Evolutionary conservation across 1,284 basidiomycete genomes (phyloP).

Genomic region (Fomitopsis pinicola): DNA sequence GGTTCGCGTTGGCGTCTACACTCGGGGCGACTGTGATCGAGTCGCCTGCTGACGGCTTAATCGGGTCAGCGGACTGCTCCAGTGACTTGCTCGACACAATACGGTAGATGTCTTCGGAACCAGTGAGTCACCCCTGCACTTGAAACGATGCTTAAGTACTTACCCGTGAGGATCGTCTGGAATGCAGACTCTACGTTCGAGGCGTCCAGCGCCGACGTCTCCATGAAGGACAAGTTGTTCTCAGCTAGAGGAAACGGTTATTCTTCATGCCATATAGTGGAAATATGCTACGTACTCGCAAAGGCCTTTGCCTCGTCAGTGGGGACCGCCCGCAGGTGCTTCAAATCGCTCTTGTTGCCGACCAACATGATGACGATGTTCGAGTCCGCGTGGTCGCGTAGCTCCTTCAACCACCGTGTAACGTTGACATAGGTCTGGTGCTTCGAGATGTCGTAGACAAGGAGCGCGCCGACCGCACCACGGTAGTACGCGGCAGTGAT

Average conservation of each 20-base stretch:
- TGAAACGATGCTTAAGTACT: slow-evolving; percentile 23
- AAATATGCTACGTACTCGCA: slow-evolving; percentile 54
- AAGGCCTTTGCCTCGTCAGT: slow-evolving; percentile 92
- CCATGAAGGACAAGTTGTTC: slow-evolving; percentile 93
- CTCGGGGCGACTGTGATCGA: slow-evolving; percentile 73
- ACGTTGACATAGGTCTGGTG: slow-evolving; percentile 96
- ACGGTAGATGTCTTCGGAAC: slow-evolving; percentile 80
- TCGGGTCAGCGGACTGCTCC: slow-evolving; percentile 73
- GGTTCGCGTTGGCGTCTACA: slow-evolving; percentile 36
- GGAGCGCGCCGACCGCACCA: slow-evolving; percentile 90
- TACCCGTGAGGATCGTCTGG: slow-evolving; percentile 95
- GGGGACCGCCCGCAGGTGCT: slow-evolving; percentile 93
- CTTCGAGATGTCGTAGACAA: slow-evolving; percentile 94
- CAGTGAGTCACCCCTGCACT: background rate
- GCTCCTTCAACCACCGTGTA: slow-evolving; percentile 97
- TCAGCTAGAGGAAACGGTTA: slow-evolving; percentile 39
- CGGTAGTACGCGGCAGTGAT: slow-evolving; percentile 99
- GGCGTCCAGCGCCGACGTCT: slow-evolving; percentile 99
- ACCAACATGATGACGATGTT: slow-evolving; percentile 96
- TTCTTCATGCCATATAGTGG: background rate
- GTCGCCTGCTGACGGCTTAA: slow-evolving; percentile 67
- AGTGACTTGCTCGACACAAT: slow-evolving; percentile 89
- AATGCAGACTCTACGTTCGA: slow-evolving; percentile 97
- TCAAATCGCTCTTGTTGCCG: slow-evolving; percentile 97
- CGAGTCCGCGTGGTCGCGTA: slow-evolving; percentile 90